Percentiles rank a stretch among this genome's conserved stretches.
These are phyloP conservation scores for Triticum monococcum DNA, from an alignment of 176 grass and related monocot species.

Conservation along the genomic window DNA sequence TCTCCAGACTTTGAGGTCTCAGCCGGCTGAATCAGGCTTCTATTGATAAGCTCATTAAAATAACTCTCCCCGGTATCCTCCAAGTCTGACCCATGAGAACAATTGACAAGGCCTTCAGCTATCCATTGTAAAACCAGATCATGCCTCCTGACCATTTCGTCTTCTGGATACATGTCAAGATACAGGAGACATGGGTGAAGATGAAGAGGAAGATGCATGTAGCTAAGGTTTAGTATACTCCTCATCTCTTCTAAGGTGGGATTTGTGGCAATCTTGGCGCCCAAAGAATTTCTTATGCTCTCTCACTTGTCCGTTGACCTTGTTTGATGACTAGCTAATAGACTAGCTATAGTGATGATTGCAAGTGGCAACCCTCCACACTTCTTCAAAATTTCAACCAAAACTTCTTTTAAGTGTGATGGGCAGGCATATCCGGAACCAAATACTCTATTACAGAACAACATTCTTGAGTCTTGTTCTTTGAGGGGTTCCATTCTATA, in stretches of 20 bases:
- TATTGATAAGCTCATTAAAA: background rate
- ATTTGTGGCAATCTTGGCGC: background rate
- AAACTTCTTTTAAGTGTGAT: background rate
- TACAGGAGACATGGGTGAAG: background rate
- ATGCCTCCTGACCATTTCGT: background rate
- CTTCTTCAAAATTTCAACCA: background rate
- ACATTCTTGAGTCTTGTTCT: background rate
- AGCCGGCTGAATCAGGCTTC: background rate
- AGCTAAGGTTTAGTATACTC: background rate
- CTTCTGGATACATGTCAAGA: background rate
- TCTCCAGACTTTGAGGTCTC: background rate
- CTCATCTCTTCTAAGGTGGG: background rate
- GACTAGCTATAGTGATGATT: background rate
- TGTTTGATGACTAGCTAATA: background rate
- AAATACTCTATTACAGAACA: background rate
- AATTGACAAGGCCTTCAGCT: background rate
- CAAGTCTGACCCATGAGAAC: background rate
- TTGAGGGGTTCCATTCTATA: background rate
- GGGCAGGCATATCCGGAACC: rapidly evolving
- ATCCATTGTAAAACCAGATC: background rate
- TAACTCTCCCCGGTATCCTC: background rate
- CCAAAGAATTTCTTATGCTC: background rate
- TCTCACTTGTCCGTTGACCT: background rate
- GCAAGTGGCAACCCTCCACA: background rate
- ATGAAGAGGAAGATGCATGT: background rate